Evolutionary conservation across 805 yeast species (phyloP), one percentile per base, ranked within the genome.

Genomic region (Lachancea lanzarotensis): DNA sequence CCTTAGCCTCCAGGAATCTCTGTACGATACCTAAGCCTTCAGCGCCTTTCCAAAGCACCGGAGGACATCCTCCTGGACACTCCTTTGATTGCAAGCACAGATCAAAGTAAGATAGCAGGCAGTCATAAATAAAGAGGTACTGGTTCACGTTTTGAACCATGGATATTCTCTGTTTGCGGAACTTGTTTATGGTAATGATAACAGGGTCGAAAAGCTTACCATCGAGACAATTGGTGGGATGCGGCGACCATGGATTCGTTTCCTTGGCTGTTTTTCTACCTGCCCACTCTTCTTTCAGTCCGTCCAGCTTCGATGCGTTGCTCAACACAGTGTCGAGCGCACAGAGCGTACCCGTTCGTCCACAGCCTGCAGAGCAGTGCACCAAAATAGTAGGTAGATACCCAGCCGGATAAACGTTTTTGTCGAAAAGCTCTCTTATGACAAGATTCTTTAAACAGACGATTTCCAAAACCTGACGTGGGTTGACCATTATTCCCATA

Each of bases 281-380:
- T 40, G 15, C 46, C 47, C 49, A 52, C 13, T 52, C 51, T 11
- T 48, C 40, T 40, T 49, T 51, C 36, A 60, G 41, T 12, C 41
- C 33, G 36, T 53, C 57, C 33, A 57, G 54, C 31, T 51, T 56
- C 8, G 52, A 46, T 27, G 58, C 36, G 38, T 57, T 54, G 40
- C 81, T 75, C 30, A 78, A 64, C 18, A 73, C 69, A 0, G 82
- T 72, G 56, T 86, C 95, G 18, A 84, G 66, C 1, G 88, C 78
- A 49, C 89, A 79, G 58, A 82, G 83, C 1, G 96, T 85, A 2
- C 98, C 98, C 0, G 98, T 88, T 46, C 98, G 71, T 16, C 98
- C 98, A 59, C 95, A 89, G 0, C 98, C 98, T 1, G 98, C 98
- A 6, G 96, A 87, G 59, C 98, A 91, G 65, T 91, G 98, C 20